Evolutionary conservation across 2,329 filamentous ascomycete genomes (phyloP), one percentile per base, ranked within the genome.

Genomic region (Pyrenophora teres): DNA sequence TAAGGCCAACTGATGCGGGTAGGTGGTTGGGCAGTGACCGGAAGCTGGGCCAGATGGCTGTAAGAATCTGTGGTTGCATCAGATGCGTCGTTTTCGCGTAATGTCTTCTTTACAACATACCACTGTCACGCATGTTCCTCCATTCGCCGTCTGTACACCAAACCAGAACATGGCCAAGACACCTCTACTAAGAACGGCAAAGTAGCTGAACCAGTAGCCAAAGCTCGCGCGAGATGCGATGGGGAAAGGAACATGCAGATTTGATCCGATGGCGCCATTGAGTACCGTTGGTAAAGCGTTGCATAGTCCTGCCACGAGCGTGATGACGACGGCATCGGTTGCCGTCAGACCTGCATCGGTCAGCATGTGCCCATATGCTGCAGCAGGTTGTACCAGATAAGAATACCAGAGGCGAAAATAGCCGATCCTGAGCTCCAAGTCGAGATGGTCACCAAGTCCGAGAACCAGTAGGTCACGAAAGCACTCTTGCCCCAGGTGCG

Each of bases 331-430:
- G 47, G 71, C 68, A 48, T 54, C 56, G 5, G 56, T 56, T 19
- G 44, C 43, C 15, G 44, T 49, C 5, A 57, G 43, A 18, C 55
- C 43, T 57, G 13, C 64, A 6, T 69, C 64, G 3, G 40, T 75
- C 69, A 52, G 62, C 69, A 69, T 10, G 25, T 30, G 10, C 4
- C 1, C 9, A 16, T 31, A 3, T 13, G 15, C 23, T 2, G n/a
- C 5, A 31, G 7, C 21, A 30, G 8, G 10, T 10, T 30, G 10
- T 30, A 9, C 25, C 2, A 3, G 6, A 72, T 78, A 3, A 76
- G 77, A 50, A 78, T 65, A 10, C 78, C 78, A 4, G 77, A 67
- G 12, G 77, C 74, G 38, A 80, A 74, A 54, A 80, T 79, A n/a
- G 75, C 71, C 6, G 76, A 72, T 3, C 77, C 75, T n/a, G 72